Conservation (phyloP, 2,329 filamentous ascomycete genomes). For the Aspergillus tanneri region DNA sequence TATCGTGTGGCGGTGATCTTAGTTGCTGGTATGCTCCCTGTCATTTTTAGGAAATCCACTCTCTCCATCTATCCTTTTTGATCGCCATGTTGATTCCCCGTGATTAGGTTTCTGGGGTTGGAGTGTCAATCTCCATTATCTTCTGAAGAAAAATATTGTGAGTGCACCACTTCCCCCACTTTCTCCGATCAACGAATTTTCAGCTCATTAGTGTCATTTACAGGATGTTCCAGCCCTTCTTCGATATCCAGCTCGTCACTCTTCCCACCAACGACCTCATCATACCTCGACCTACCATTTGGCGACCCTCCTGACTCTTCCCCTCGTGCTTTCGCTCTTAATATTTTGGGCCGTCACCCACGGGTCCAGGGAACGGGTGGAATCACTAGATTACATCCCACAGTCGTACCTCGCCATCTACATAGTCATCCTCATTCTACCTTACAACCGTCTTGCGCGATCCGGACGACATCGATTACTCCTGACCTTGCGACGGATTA, state of each 20-base stretch:
- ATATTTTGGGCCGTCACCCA: conserved; percentile 82
- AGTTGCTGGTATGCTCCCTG: conserved; percentile 67
- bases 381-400: conserved; percentile 80
- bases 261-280: conserved; percentile 68
- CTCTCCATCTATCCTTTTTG: not conserved
- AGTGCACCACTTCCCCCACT: conserved; percentile 25
- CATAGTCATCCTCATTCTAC: conserved; percentile 68
- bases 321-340: conserved; percentile 69
- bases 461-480: conserved; percentile 74
- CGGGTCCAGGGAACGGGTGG: conserved; percentile 66
- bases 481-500: conserved; percentile 71
- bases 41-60: not conserved
- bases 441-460: conserved; percentile 66
- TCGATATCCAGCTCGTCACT: conserved; percentile 75
- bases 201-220: conserved; percentile 19
- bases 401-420: conserved; percentile 77
- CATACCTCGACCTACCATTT: conserved; percentile 84
- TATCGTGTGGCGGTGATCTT: conserved; percentile 85
- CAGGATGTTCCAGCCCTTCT: conserved; percentile 83
- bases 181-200: not conserved
- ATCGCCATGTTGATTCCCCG: conserved; percentile 10
- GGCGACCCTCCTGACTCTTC: conserved; percentile 70
- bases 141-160: conserved; percentile 73
- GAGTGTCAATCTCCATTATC: conserved; percentile 86
- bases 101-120: conserved; percentile 85